A percentile compares a stretch with the other conserved stretches of the same genome.
Evolutionary conservation across 768 basidiomycete species (phyloP).

Genomic region (Chiua virens): DNA sequence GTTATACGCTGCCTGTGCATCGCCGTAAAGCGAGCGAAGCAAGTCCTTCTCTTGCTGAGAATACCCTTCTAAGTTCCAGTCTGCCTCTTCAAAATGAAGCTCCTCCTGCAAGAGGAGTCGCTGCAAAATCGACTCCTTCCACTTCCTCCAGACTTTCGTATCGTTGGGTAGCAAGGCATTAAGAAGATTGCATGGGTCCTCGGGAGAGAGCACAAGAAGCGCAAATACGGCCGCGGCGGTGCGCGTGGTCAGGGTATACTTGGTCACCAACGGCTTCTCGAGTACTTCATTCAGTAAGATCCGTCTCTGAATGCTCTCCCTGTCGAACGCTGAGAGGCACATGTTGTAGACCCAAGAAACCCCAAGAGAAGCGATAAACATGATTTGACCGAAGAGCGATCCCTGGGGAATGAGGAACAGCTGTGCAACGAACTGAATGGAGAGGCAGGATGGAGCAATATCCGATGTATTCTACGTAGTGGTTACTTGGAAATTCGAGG

Average conservation of each 20-base stretch:
- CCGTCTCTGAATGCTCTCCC: conserved; percentile 25
- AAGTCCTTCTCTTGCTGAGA: conserved; percentile 16
- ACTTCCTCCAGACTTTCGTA: conserved; percentile 28
- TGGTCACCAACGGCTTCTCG: conserved; percentile 18
- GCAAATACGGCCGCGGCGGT: conserved; percentile 25
- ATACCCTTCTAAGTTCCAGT: conserved; percentile 22
- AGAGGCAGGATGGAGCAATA: conserved; percentile 32
- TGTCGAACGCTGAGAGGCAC: conserved; percentile 39
- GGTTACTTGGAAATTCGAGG: conserved; percentile 25
- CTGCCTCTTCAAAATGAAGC: conserved; percentile 18
- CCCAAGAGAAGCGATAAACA: conserved; percentile 34
- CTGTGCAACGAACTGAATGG: conserved; percentile 36
- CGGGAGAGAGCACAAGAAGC: conserved; percentile 22
- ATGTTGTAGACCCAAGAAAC: conserved; percentile 38
- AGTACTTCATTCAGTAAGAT: conserved; percentile 28
- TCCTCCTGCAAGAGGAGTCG: conserved; percentile 18
- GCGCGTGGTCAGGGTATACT: conserved; percentile 26
- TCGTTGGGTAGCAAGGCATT: conserved; percentile 30
- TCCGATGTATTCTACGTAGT: conserved; percentile 26
- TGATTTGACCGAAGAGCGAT: conserved; percentile 34
- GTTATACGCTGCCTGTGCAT: conserved; percentile 26
- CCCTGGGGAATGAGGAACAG: conserved; percentile 35
- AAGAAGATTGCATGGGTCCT: conserved; percentile 21
- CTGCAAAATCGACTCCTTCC: conserved; percentile 21
- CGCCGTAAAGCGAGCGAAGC: conserved; percentile 22